Percentiles rank a stretch among this genome's conserved stretches.
Conservation (phyloP, 768 basidiomycete genomes). For the Sutorius australiensis region DNA sequence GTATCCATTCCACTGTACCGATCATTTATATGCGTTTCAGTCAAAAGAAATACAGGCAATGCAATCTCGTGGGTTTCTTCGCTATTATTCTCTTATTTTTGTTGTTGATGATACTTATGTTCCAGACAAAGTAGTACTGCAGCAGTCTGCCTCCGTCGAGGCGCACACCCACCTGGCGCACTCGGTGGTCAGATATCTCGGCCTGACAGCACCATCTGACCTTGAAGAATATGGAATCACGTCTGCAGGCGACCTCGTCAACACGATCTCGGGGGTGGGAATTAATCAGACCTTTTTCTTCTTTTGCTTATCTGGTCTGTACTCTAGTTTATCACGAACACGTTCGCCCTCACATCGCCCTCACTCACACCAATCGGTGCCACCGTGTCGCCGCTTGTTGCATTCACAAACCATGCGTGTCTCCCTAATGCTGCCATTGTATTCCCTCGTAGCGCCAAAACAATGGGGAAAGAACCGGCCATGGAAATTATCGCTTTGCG, state of each 20-base stretch:
- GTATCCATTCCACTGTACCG: not conserved
- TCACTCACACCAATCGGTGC: conserved; percentile 79
- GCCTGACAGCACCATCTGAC: conserved; percentile 54
- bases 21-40: conserved; percentile 33
- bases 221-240: conserved; percentile 54
- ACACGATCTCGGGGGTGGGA: conserved; percentile 67
- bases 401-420: conserved; percentile 87
- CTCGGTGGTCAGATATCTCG: conserved; percentile 68
- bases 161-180: conserved; percentile 70
- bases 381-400: conserved; percentile 74
- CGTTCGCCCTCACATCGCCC: conserved; percentile 79
- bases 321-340: conserved; percentile 82
- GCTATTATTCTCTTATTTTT: not conserved
- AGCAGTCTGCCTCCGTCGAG: conserved; percentile 44
- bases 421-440: conserved; percentile 88
- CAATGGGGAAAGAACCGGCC: conserved; percentile 46
- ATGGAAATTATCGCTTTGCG: conserved; percentile 74
- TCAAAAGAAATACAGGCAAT: conserved; percentile 60
- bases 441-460: conserved; percentile 59
- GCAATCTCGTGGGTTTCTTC: conserved; percentile 64
- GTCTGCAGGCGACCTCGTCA: conserved; percentile 61
- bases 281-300: not conserved
- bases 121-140: conserved; percentile 56
- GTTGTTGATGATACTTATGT: not conserved
- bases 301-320: not conserved